Evolutionary conservation across 75 land plant species (phyloP).

Genomic region (Picea glauca): DNA sequence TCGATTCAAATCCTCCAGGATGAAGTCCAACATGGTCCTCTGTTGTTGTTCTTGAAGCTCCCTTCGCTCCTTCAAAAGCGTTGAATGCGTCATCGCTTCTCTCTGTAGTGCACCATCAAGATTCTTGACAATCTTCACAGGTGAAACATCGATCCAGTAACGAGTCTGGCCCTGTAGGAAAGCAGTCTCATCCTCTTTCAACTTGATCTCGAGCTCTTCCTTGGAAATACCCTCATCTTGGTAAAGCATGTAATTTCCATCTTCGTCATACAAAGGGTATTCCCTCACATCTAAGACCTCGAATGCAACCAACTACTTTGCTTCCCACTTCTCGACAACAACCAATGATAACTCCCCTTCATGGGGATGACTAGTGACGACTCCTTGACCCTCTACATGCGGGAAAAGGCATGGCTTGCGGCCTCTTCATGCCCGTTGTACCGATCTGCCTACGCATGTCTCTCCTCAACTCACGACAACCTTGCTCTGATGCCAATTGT

Average conservation of each 20-base stretch:
- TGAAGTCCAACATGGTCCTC: conserved; percentile 12
- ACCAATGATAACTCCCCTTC: conserved; percentile 49
- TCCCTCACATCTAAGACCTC: conserved; percentile 66
- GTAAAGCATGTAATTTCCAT: conserved; percentile 66
- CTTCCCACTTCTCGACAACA: conserved; percentile 83
- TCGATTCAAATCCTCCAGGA: conserved; percentile 8
- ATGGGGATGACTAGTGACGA: conserved; percentile 14
- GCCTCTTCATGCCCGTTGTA: too few relatives aligned
- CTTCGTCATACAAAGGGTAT: conserved; percentile 72
- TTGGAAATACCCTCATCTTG: conserved; percentile 71
- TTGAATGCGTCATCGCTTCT: conserved; percentile 25
- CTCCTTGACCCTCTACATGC: too few relatives aligned
- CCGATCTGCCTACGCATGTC: too few relatives aligned
- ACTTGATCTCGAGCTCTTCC: conserved; percentile 84
- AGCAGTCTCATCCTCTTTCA: conserved; percentile 83
- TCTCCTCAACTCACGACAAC: too few relatives aligned
- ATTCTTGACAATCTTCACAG: conserved; percentile 14
- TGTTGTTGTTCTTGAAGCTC: conserved; percentile 30
- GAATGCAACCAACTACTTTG: conserved; percentile 77
- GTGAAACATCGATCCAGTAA: conserved; percentile 14
- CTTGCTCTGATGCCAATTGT: too few relatives aligned
- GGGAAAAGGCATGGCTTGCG: too few relatives aligned
- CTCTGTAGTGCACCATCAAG: conserved; percentile 15
- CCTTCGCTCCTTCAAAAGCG: conserved; percentile 30
- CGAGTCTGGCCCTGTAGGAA: conserved; percentile 71